Conservation (phyloP, 495 filamentous ascomycete genomes). For the Annulohypoxylon stygium region DNA sequence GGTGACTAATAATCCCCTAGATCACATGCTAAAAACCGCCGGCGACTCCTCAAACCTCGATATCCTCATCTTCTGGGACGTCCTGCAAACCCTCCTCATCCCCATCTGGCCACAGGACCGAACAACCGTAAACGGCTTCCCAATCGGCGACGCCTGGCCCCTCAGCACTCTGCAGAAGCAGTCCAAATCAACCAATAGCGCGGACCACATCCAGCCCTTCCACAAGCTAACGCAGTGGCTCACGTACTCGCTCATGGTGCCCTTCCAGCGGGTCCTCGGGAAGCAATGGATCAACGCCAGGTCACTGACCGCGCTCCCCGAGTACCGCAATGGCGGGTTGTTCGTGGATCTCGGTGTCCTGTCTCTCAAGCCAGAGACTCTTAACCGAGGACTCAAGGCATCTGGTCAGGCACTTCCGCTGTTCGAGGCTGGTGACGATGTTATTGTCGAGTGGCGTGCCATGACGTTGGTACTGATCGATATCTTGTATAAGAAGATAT, state of each 20-base stretch:
- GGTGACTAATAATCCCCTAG: conserved; percentile 57
- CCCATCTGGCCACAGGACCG: conserved; percentile 90
- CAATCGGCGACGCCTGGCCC: conserved; percentile 93
- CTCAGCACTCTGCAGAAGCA: conserved; percentile 50
- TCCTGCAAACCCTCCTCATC: conserved; percentile 86
- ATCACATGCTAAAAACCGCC: conserved; percentile 87
- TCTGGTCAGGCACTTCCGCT: background rate
- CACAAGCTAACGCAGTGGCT: conserved; percentile 93
- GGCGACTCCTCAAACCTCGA: conserved; percentile 86
- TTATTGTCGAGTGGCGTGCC: conserved; percentile 87
- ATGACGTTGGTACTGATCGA: conserved; percentile 87
- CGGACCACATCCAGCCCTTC: conserved; percentile 93
- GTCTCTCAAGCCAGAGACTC: conserved; percentile 72
- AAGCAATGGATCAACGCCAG: conserved; percentile 82
- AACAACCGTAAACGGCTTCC: conserved; percentile 85
- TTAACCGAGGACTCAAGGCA: background rate
- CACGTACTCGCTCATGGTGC: conserved; percentile 89
- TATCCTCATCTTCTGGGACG: conserved; percentile 87
- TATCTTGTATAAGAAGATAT: conserved; percentile 22
- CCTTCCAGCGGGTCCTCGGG: conserved; percentile 80
- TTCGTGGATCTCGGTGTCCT: conserved; percentile 85
- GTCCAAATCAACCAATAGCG: conserved; percentile 66
- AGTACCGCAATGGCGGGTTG: conserved; percentile 88
- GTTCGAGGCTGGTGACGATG: conserved; percentile 72
- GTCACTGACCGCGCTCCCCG: conserved; percentile 83